phyloP scores from a whole-genome alignment of 164 flowering plant genomes.

The Liquidambar formosana region DNA sequence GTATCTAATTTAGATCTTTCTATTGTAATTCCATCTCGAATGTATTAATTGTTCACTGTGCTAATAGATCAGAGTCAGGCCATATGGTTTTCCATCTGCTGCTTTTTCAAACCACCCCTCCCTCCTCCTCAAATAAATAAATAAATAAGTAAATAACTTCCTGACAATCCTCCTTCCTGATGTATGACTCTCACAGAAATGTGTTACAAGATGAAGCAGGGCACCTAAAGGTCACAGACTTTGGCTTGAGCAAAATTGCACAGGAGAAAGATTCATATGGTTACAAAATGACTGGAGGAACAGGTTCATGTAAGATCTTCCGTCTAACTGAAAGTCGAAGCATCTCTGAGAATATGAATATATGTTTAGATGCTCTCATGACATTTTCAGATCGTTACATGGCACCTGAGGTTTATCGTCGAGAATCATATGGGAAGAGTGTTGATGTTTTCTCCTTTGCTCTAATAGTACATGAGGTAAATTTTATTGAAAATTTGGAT shows the following conservation, averaged over 20 bases:
- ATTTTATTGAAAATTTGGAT: neutral
- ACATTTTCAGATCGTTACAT: slow-evolving; percentile 54
- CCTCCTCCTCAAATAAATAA: neutral
- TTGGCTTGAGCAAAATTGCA: slow-evolving; percentile 61
- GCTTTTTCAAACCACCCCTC: neutral
- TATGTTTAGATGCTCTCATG: slow-evolving; percentile 1
- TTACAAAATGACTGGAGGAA: slow-evolving; percentile 68
- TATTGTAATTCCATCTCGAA: neutral
- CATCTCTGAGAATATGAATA: neutral
- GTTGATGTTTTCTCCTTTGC: slow-evolving; percentile 73
- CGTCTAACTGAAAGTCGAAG: neutral
- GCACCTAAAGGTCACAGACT: slow-evolving; percentile 58
- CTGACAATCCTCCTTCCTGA: neutral
- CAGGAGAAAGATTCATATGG: slow-evolving; percentile 51
- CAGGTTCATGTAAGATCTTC: slow-evolving; percentile 55
- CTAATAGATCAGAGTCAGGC: no score
- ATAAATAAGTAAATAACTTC: neutral
- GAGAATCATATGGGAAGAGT: slow-evolving; percentile 67
- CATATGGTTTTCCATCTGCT: neutral
- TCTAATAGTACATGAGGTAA: slow-evolving; percentile 57
- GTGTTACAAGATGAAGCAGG: slow-evolving; percentile 59
- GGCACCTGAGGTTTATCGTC: slow-evolving; percentile 72
- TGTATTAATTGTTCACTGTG: neutral
- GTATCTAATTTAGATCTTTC: slow-evolving; percentile 22
- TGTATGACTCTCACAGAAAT: slow-evolving; percentile 35